These are phyloP conservation scores for Entophlyctis luteolus DNA, from an alignment of 192 early-diverging fungal genomes.

Conservation along the genomic window DNA sequence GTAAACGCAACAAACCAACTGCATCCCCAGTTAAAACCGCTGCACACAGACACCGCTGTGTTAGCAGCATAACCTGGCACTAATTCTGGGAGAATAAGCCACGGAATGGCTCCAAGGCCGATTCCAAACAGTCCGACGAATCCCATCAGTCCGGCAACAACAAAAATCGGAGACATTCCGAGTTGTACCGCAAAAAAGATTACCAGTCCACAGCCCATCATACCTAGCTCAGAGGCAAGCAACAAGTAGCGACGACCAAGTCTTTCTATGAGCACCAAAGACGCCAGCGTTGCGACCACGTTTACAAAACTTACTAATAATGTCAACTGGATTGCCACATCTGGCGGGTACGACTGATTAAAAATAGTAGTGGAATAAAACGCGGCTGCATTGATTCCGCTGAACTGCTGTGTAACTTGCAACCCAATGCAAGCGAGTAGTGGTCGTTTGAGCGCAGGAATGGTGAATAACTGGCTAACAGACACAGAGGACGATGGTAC, in stretches of 20 bases:
- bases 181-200: constrained; percentile 52
- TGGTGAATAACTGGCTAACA: constrained; percentile 53
- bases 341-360: constrained; percentile 49
- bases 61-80: constrained; percentile 72
- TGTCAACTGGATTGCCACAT: constrained; percentile 55
- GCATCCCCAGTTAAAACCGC: constrained; percentile 68
- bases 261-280: constrained; percentile 57
- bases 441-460: constrained; percentile 55
- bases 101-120: constrained; percentile 83
- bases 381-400: constrained; percentile 86
- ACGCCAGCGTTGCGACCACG: constrained; percentile 62
- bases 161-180: constrained; percentile 12
- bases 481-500: too few species aligned
- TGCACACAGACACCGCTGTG: constrained; percentile 66
- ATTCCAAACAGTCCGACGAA: constrained; percentile 77
- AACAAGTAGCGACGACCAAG: constrained; percentile 66
- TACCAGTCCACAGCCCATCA: constrained; percentile 60
- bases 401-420: constrained; percentile 81
- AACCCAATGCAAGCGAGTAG: constrained; percentile 65
- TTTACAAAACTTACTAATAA: constrained; percentile 57
- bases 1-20: constrained; percentile 62
- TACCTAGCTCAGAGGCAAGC: constrained; percentile 57
- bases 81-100: constrained; percentile 74
- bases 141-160: constrained; percentile 48
- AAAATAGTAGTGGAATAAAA: constrained; percentile 81